A percentile compares a stretch with the other conserved stretches of the same genome.
Conservation (phyloP, 225 moss, liverwort and hornwort species). For the Sphagnum tenellum region DNA sequence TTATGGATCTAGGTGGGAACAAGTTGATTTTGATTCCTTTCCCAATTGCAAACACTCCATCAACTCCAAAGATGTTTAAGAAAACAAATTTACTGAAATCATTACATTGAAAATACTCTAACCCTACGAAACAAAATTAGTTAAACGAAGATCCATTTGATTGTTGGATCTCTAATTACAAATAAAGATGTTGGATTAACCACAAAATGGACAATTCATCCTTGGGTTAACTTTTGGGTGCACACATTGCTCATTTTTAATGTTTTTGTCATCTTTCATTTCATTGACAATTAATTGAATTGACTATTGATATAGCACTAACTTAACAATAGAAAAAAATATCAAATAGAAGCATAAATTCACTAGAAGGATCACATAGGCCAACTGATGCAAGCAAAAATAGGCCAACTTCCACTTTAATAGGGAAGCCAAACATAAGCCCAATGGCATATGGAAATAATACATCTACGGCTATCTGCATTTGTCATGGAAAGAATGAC, state of each 20-base stretch:
- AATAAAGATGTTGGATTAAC: too few species aligned
- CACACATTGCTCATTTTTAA: too few species aligned
- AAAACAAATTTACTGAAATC: slow-evolving; percentile 33
- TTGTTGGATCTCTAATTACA: too few species aligned
- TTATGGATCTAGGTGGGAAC: background rate
- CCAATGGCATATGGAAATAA: slow-evolving; percentile 63
- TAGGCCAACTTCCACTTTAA: slow-evolving; percentile 76
- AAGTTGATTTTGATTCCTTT: slow-evolving; percentile 11
- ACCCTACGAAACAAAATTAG: slow-evolving; percentile 24
- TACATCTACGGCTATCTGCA: slow-evolving; percentile 72
- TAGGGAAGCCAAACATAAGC: slow-evolving; percentile 59
- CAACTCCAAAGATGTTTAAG: slow-evolving; percentile 46
- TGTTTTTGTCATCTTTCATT: too few species aligned
- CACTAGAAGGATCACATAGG: slow-evolving; percentile 55
- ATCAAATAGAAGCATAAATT: slow-evolving; percentile 9
- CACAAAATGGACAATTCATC: too few species aligned
- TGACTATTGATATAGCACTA: too few species aligned
- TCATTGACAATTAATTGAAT: too few species aligned
- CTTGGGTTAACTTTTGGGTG: too few species aligned
- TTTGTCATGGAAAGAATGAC: too few species aligned
- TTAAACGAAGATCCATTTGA: too few species aligned
- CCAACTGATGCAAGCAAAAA: slow-evolving; percentile 67
- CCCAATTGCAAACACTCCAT: slow-evolving; percentile 31
- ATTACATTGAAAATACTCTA: slow-evolving; percentile 50
- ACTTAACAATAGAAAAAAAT: too few species aligned